Conservation (phyloP, 225 moss, liverwort and hornwort genomes). For the Straminergon stramineum region DNA sequence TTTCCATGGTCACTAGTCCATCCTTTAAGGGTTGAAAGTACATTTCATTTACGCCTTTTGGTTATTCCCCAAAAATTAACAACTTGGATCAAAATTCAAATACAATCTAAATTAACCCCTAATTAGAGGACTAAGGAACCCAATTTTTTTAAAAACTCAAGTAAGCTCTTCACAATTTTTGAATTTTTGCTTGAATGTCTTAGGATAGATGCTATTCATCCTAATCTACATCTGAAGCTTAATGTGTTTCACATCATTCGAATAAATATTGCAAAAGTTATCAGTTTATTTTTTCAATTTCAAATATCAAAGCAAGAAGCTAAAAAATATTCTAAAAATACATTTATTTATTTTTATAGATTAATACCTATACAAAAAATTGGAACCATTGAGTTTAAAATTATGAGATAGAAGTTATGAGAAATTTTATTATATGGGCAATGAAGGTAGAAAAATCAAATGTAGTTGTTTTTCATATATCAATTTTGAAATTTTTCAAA, state of each 20-base stretch:
- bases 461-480: not conserved
- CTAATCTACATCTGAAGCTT: not conserved
- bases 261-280: not conserved
- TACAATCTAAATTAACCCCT: not conserved
- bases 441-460: not conserved
- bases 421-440: not conserved
- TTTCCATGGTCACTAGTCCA: no score
- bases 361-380: not conserved
- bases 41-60: not conserved
- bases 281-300: not conserved
- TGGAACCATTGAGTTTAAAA: not conserved
- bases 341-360: not conserved
- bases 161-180: rapidly evolving
- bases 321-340: not conserved
- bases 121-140: not conserved
- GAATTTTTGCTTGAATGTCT: not conserved
- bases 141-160: not conserved
- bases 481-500: not conserved
- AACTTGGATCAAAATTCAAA: not conserved
- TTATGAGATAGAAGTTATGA: not conserved
- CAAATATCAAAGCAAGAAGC: not conserved
- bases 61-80: not conserved
- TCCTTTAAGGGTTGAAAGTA: not conserved
- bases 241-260: not conserved
- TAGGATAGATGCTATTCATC: rapidly evolving